Base-by-base conservation (phyloP, 1,284 basidiomycete species). In the Ganoderma boninense region DNA sequence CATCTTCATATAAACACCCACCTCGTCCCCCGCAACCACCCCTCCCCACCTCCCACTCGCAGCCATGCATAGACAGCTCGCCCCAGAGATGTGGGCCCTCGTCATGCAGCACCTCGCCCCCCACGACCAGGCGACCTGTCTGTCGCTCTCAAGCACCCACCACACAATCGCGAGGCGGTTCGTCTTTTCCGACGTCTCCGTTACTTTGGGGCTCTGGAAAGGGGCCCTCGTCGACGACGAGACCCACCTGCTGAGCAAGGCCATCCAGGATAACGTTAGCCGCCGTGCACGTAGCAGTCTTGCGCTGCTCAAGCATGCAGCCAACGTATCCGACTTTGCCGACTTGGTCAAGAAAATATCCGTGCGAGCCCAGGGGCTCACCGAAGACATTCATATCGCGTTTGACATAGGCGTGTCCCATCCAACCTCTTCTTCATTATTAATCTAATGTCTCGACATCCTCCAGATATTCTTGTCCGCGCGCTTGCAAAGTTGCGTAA, bases 41-140 rank as follows among this genome's bases (percentile, higher is more conserved):
- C n/a, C 40, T 5, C 60, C 40, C 60, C 40, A 2, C 6, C 7
- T n/a, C 20, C 20, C 57, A 6, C 18, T 18, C 40, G 1, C 60
- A 4, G 40, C n/a, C 40, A 62, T 62, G 60, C 11, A 42, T n/a
- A 43, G 42, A 29, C 60, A 62, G 11, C 60, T 62, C 4, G 40
- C 60, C 40, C 60, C 40, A 7, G 60, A 62, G 11, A 42, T 43
- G 23, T 62, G 60, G 60, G 60, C 11, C n/a, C 60, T 62, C 26
- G 60, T 62, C 35, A 43, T 62, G 60, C 60, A 62, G 40, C 60
- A 62, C 40, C 60, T 62, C 1, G 40, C 60, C 38, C 40, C 60
- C n/a, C 14, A 23, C 20, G 60, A 62, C 40, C 40, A 42, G 60
- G 43, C 14, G 40, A 44, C 60, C 10, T 62, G 60, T 42, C 29